phyloP scores from a whole-genome alignment of 768 basidiomycete genomes.

The Suillus fuscotomentosus region DNA sequence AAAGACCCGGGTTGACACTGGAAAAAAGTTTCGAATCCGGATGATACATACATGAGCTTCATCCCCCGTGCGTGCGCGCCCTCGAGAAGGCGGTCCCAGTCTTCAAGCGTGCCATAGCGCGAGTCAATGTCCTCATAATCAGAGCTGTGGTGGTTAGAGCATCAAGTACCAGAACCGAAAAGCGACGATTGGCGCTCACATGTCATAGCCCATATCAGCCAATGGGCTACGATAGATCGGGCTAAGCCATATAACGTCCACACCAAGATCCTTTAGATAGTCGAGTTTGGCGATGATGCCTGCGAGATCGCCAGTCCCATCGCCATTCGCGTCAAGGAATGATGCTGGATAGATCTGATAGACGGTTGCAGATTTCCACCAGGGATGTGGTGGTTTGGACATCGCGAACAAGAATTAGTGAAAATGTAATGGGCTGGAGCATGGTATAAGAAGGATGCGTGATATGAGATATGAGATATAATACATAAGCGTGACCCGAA shows the following conservation, averaged over 20 bases:
- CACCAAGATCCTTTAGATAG: constrained; percentile 66
- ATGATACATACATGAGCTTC: constrained; percentile 57
- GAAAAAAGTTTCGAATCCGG: constrained; percentile 6
- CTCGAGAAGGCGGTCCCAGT: constrained; percentile 56
- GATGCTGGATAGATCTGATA: constrained; percentile 75
- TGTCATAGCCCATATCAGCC: constrained; percentile 75
- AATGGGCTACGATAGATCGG: constrained; percentile 70
- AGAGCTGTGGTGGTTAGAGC: constrained; percentile 38
- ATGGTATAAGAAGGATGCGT: neutral
- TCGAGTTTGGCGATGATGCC: constrained; percentile 45
- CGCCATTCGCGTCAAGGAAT: constrained; percentile 28
- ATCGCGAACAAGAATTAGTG: neutral
- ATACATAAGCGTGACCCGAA: neutral
- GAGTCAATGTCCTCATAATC: constrained; percentile 66
- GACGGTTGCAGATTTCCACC: constrained; percentile 60
- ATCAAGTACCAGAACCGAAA: neutral
- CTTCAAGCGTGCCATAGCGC: constrained; percentile 60
- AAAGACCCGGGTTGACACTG: constrained; percentile 7
- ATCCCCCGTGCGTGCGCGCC: constrained; percentile 61
- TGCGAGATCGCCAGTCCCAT: no score
- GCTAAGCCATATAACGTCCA: constrained; percentile 67
- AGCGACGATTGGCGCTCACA: constrained; percentile 35
- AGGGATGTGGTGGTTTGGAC: constrained; percentile 25
- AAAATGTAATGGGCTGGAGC: neutral
- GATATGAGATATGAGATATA: neutral